These are phyloP conservation scores for Leccinum incarnatum DNA, from an alignment of 768 basidiomycete species.

Conservation along the genomic window DNA sequence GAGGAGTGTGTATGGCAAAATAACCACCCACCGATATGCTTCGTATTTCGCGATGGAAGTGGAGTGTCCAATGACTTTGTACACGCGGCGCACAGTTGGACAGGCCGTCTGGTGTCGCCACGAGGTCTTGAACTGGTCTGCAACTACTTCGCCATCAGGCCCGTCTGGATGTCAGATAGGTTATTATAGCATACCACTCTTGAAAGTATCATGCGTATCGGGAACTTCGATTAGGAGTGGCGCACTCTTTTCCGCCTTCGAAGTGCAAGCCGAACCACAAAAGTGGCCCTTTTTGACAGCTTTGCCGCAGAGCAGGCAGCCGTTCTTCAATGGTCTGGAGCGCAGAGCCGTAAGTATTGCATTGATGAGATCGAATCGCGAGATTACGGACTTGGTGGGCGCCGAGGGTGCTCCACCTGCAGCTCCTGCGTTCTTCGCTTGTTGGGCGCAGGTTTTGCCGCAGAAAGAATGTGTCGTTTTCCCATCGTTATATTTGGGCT, in stretches of 20 bases:
- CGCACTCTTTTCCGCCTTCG: slow-evolving; percentile 52
- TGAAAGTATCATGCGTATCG: slow-evolving; percentile 57
- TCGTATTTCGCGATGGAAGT: slow-evolving; percentile 54
- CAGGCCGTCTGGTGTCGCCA: slow-evolving; percentile 63
- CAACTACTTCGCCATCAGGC: slow-evolving; percentile 38
- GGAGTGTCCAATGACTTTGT: slow-evolving; percentile 58
- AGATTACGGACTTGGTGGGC: slow-evolving; percentile 32
- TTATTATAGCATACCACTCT: slow-evolving; percentile 47
- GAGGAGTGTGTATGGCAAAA: neutral
- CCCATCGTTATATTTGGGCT: slow-evolving; percentile 60
- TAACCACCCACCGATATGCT: slow-evolving; percentile 50
- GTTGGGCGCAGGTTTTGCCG: slow-evolving; percentile 59
- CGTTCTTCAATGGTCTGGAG: slow-evolving; percentile 37
- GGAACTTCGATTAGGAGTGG: slow-evolving; percentile 62
- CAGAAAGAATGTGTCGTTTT: slow-evolving; percentile 60
- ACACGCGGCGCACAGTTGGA: slow-evolving; percentile 57
- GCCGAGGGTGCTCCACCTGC: slow-evolving; percentile 19
- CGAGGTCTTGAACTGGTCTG: slow-evolving; percentile 65
- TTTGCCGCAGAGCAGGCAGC: slow-evolving; percentile 62
- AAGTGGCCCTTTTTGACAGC: slow-evolving; percentile 62
- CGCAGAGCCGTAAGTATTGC: slow-evolving; percentile 33
- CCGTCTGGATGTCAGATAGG: neutral
- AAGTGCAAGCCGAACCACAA: slow-evolving; percentile 53
- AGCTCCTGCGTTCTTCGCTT: slow-evolving; percentile 34
- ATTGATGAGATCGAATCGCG: slow-evolving; percentile 19